These are phyloP conservation scores for Glycine soja DNA, from an alignment of 306 rosid genomes.

Conservation along the genomic window DNA sequence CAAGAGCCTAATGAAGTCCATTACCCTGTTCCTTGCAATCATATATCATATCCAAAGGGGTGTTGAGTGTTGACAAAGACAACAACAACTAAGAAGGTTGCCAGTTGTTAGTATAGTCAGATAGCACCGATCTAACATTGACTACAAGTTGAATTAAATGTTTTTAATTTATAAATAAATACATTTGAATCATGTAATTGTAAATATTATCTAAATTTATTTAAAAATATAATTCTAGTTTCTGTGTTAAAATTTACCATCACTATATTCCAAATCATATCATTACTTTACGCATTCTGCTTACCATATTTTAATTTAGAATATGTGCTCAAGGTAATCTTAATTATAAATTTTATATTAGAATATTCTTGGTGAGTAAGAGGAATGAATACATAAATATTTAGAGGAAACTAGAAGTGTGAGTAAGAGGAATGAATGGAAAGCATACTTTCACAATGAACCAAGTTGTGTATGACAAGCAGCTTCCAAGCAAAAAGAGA, in stretches of 20 bases:
- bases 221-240: too few species aligned
- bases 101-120: background rate
- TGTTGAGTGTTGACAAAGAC: background rate
- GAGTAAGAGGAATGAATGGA: too few species aligned
- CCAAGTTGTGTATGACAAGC: conserved; percentile 59
- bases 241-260: too few species aligned
- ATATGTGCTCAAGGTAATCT: background rate
- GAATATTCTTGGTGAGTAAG: too few species aligned
- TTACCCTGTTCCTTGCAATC: too few species aligned
- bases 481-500: conserved; percentile 54
- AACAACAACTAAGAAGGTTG: background rate
- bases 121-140: background rate
- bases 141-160: background rate
- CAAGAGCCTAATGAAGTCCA: too few species aligned
- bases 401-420: too few species aligned
- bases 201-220: background rate
- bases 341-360: too few species aligned
- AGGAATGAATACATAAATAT: too few species aligned
- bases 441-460: background rate
- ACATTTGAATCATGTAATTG: background rate
- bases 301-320: background rate
- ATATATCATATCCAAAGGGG: background rate
- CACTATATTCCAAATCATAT: too few species aligned
- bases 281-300: too few species aligned
- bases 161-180: background rate